phyloP scores from a whole-genome alignment of 768 basidiomycete species.

The Tylopilus plumbeoviolaceoides region DNA sequence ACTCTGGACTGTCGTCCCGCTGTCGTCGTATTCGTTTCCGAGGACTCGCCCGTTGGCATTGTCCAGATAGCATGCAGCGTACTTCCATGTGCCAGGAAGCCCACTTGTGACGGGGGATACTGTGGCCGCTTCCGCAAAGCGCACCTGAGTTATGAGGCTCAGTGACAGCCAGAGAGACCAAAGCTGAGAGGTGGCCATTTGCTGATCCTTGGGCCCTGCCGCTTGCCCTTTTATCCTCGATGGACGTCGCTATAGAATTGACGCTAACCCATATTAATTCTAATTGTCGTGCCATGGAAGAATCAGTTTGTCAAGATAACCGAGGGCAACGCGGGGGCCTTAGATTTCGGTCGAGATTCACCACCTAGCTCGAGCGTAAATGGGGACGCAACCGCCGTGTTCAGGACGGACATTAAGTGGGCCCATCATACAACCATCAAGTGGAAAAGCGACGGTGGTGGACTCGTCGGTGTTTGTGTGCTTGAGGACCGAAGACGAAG shows the following conservation, averaged over 20 bases:
- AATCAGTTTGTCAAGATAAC: too few relatives aligned
- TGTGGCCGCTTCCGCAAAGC: background rate
- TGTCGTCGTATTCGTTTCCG: constrained; percentile 36
- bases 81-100: constrained; percentile 55
- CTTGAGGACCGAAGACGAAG: too few relatives aligned
- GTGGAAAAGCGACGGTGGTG: background rate
- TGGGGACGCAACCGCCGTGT: background rate
- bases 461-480: constrained; percentile 2
- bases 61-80: constrained; percentile 70
- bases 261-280: background rate
- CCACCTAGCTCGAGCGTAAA: background rate
- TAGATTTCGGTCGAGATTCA: background rate
- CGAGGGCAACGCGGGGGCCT: background rate
- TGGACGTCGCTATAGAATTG: background rate
- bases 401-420: constrained; percentile 27
- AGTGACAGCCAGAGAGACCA: background rate
- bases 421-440: background rate
- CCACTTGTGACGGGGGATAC: constrained; percentile 42
- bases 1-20: constrained; percentile 49
- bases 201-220: background rate
- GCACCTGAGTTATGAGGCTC: background rate
- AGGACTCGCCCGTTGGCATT: constrained; percentile 64
- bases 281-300: too few relatives aligned
- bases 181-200: constrained; percentile 1
- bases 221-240: too few relatives aligned